Evolutionary conservation across 148 eudicot genomes (phyloP), one percentile per base, ranked within the genome.

Genomic region (Camellia japonica): DNA sequence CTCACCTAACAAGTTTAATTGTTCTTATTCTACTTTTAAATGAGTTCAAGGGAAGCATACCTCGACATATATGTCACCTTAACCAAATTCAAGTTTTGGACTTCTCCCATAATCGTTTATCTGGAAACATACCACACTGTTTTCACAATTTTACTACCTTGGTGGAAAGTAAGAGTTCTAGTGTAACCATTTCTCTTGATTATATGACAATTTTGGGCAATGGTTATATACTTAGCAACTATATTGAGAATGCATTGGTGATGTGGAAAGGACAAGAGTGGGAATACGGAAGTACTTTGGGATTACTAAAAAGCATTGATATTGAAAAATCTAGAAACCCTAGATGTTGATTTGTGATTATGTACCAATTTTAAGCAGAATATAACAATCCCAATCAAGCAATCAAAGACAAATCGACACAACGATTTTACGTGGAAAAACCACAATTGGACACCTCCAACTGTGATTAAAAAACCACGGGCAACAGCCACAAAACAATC

Each of bases 231-330:
- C 6, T 0, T 10, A 20, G 62, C 3, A 52, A 66, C 10, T 73
- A 60, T 30, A 68, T 68, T 1, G 84, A 51, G 67, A 82, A 38
- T 71, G 14, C 19, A 10, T 16, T 65, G 5, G 15, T 83, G 54
- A 30, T 51, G 9, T 30, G 67, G 54, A 71, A 70, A 76, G 81
- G 86, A 62, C 49, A 51, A 47, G 79, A 66, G 18, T 46, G 38
- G 15, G 79, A 77, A 65, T 72, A 76, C 58, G 41, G 20, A 6
- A 80, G 56, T 41, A 73, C 61, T 8, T 19, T 59, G 38, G 30
- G 64, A 6, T 81, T 79, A 0, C 38, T 80, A 14, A 85, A 80
- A 18, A 65, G 56, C 78, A 82, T 85, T 3, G 79, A n/a, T n/a
- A n/a, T n/a, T n/a, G n/a, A n/a, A n/a, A n/a, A n/a, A n/a, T n/a